Evolutionary conservation across 768 basidiomycete species (phyloP), one percentile per base, ranked within the genome.

Genomic region (Mycena latifolia): DNA sequence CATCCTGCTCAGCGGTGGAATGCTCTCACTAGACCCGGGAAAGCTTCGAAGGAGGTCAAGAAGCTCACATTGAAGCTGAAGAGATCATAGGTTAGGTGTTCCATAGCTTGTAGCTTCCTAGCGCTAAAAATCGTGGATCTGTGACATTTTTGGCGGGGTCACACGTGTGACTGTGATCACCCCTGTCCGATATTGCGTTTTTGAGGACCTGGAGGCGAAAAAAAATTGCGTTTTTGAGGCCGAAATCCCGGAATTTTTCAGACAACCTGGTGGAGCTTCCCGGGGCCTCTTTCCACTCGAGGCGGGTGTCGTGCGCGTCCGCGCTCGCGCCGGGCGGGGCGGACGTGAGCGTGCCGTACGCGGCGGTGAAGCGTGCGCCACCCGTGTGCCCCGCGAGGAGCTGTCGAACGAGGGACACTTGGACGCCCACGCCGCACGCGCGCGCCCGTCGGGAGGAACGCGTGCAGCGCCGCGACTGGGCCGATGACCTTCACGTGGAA

Each of bases 401-500:
- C 53, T 60, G 57, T 15, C 64, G 64, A 20, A 65, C 17, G 58
- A 65, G 52, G 5, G 27, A 24, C 37, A 55, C 64, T 22, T 39
- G 35, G 28, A 65, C 11, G 8, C 10, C 24, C 18, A 0, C 43
- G 31, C 24, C 18, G n/a, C n/a, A 3, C 22, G 22, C 6, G 45
- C 17, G 22, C n/a, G 28, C 0, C 10, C 33, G 7, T 28, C 2
- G 57, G 52, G 35, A 65, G 45, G 39, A 65, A 60, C 27, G 60
- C 57, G n/a, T 58, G 57, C 46, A 65, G 37, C 5, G 57, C 27
- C 3, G 7, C 4, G 14, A 60, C 46, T 18, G 45, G 28, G 10
- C 64, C 64, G 20, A 14, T 48, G 28, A 65, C 52, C 35, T 59
- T 57, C 11, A 65, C 46, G 43, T 58, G 57, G 22, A 65, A 25